Percentiles rank a stretch among this genome's conserved stretches.
These are phyloP conservation scores for Tricholoma furcatifolium DNA, from an alignment of 768 basidiomycete genomes.

Conservation along the genomic window DNA sequence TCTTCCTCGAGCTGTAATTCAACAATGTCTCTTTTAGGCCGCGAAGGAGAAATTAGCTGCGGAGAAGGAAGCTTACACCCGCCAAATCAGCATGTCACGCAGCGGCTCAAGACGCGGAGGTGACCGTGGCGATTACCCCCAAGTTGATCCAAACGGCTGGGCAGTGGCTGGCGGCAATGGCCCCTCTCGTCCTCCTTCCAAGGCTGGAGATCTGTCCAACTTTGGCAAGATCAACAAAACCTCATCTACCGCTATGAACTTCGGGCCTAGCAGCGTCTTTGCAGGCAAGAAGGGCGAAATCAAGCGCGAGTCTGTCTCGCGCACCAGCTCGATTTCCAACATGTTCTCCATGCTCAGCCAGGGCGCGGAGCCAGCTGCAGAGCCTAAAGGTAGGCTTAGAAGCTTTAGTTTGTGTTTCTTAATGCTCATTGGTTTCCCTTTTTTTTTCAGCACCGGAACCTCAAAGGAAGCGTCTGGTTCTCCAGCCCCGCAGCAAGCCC, in stretches of 20 bases:
- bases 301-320: conserved; percentile 74
- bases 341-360: conserved; percentile 88
- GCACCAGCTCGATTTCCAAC: conserved; percentile 77
- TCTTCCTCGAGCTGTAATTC: conserved; percentile 1
- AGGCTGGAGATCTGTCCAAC: conserved; percentile 82
- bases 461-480: conserved; percentile 69
- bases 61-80: conserved; percentile 58
- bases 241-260: conserved; percentile 66
- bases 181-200: conserved; percentile 57
- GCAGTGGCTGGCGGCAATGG: conserved; percentile 59
- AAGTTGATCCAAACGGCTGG: conserved; percentile 85
- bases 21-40: conserved; percentile 43
- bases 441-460: conserved; percentile 42
- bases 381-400: conserved; percentile 51
- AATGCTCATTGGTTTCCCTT: conserved; percentile 33
- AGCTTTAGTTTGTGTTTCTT: conserved; percentile 16
- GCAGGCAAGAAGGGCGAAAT: conserved; percentile 56
- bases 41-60: conserved; percentile 77
- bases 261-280: conserved; percentile 87
- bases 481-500: conserved; percentile 78
- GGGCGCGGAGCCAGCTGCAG: conserved; percentile 53
- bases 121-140: conserved; percentile 56
- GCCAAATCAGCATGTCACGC: conserved; percentile 79
- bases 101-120: conserved; percentile 88
- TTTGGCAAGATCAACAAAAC: conserved; percentile 83